Percentiles rank a stretch among this genome's conserved stretches.
Conservation (phyloP, 2,329 filamentous ascomycete species). For the Cryphonectria carpinicola region DNA sequence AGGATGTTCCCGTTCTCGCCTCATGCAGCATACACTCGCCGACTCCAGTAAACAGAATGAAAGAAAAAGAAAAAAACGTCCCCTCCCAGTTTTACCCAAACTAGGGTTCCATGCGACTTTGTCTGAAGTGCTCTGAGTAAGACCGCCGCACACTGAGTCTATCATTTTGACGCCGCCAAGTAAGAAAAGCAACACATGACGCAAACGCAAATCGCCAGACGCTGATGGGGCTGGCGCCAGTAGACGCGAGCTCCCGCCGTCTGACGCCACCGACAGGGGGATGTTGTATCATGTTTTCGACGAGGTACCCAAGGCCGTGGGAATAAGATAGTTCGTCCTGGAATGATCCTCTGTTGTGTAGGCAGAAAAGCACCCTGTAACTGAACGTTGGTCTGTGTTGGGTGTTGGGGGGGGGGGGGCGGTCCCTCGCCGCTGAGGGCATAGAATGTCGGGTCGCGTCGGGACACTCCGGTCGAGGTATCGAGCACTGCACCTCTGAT, state of each 20-base stretch:
- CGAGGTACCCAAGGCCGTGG: not conserved
- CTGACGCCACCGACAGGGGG: conserved; percentile 10
- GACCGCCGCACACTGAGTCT: conserved; percentile 22
- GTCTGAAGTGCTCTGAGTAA: conserved; percentile 21
- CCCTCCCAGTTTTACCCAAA: conserved; percentile 6
- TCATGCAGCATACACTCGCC: conserved; percentile 21
- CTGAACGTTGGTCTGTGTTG: not conserved
- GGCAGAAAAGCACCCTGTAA: not conserved
- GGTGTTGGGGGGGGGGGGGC: too few relatives aligned
- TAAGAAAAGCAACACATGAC: conserved; percentile 19
- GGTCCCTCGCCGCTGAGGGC: not conserved
- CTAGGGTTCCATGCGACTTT: conserved; percentile 24
- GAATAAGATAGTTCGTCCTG: too few relatives aligned
- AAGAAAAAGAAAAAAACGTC: not conserved
- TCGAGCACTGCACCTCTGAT: not conserved
- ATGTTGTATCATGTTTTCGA: conserved; percentile 6
- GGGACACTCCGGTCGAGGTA: not conserved
- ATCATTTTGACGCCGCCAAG: conserved; percentile 24
- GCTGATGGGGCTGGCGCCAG: conserved; percentile 2
- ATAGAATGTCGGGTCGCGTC: not conserved
- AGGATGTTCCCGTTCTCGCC: conserved; percentile 15
- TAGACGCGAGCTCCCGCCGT: conserved; percentile 7
- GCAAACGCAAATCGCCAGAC: conserved; percentile 7
- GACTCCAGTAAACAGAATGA: not conserved
- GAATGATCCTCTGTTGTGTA: not conserved